A percentile compares a stretch with the other conserved stretches of the same genome.
Conservation (phyloP, 352 stramenopile species). For the Phytopythium sindhum region DNA sequence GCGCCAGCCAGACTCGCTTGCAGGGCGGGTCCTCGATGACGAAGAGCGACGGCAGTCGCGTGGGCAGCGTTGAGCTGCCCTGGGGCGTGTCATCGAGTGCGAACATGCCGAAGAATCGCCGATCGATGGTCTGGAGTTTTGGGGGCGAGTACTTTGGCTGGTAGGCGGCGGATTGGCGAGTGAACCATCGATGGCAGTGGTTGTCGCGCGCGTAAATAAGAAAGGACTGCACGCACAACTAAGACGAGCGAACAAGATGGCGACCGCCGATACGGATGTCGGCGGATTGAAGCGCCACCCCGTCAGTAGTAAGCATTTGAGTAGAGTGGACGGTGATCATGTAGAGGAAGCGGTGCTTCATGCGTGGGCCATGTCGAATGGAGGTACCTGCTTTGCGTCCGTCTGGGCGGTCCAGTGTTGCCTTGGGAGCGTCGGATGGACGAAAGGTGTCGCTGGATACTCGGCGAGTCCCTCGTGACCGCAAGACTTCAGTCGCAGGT, state of each 20-base stretch:
- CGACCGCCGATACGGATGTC: background rate
- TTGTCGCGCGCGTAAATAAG: background rate
- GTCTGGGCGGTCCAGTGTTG: background rate
- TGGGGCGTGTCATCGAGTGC: constrained; percentile 3
- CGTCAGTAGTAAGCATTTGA: no score
- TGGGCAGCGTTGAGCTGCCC: background rate
- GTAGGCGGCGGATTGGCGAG: background rate
- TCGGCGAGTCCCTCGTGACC: background rate
- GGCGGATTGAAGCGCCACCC: background rate
- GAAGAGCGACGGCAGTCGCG: background rate
- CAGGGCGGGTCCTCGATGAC: background rate
- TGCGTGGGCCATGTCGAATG: background rate
- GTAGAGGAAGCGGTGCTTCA: background rate
- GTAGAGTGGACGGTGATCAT: background rate
- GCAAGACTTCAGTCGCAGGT: background rate
- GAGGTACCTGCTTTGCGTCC: background rate
- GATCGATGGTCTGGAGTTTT: background rate
- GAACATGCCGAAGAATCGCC: background rate
- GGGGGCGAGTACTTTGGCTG: background rate
- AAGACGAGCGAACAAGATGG: background rate
- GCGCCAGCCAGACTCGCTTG: constrained; percentile 2
- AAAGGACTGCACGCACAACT: background rate
- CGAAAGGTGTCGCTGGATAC: background rate
- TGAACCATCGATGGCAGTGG: background rate
- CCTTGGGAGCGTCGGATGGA: background rate